Evolutionary conservation across 257 asterid species (phyloP), one percentile per base, ranked within the genome.

Genomic region (Scutellaria galericulata): DNA sequence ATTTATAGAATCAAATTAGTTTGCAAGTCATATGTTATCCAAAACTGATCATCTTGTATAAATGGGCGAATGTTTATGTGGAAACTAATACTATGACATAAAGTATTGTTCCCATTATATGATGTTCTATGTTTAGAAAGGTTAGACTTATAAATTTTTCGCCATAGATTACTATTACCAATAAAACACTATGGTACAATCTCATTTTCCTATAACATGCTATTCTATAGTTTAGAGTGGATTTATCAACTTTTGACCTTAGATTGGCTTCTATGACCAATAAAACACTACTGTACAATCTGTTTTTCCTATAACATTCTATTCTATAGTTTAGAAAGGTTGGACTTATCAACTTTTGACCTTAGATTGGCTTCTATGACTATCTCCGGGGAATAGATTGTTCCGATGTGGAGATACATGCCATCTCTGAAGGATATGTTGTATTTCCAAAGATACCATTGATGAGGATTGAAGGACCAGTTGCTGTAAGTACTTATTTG

Each of bases 391-490:
- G 79, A 79, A 70, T 90, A 63, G 87, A 95, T 81, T 92, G 98
- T 81, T 90, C 93, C 11, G 89, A 90, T 83, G 78, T 95, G 87
- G 98, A 95, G 87, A 88, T 95, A 81, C 86, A 92, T 77, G 92
- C 99, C 69, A 84, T 95, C 77, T 76, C 95, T 69, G 99, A 95
- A 84, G 99, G 99, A 82, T 83, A 78, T 66, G 99, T 90, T 73
- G 96, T 95, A 75, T 92, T 92, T 64, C 99, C 99, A 4, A 95
- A 87, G 89, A 88, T 92, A 80, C 99, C 99, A 6, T 70, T 92
- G 83, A 83, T 95, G 96, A 92, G 97, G 87, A 72, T 95, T 78
- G 97, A 95, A 88, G 99, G 99, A 64, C 94, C 99, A 27, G 84
- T 88, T 76, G 95, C 97, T 67, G 98, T 95, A 81, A 90, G 97